phyloP scores from a whole-genome alignment of 2,329 filamentous ascomycete genomes.

The Alternaria sp. region DNA sequence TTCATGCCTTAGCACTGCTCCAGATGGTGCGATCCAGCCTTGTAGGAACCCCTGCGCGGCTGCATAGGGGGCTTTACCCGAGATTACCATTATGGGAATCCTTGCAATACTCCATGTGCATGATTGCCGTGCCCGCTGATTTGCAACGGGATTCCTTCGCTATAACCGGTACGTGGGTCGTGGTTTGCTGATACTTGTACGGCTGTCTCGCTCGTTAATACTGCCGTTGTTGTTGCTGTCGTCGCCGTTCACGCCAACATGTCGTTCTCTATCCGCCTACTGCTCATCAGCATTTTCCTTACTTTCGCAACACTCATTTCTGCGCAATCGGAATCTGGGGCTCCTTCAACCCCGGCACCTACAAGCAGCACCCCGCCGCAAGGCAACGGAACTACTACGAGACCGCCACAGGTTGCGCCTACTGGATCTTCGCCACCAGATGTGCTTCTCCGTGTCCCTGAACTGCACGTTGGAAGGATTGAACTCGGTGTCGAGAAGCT shows the following conservation, averaged over 20 bases:
- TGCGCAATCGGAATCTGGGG: conserved; percentile 30
- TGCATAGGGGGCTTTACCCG: conserved; percentile 42
- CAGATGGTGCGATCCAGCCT: conserved; percentile 25
- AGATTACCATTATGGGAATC: conserved; percentile 39
- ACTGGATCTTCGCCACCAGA: conserved; percentile 55
- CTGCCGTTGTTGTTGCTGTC: conserved; percentile 20
- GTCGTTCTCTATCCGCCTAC: conserved; percentile 43
- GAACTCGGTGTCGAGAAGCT: conserved; percentile 67
- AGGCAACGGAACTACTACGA: conserved; percentile 25
- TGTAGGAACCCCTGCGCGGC: conserved; percentile 26
- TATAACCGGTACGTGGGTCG: conserved; percentile 22
- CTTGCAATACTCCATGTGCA: conserved; percentile 22
- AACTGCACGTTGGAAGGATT: conserved; percentile 64
- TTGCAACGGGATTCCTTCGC: conserved; percentile 19
- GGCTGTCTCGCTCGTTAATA: conserved; percentile 14
- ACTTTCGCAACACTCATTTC: conserved; percentile 32
- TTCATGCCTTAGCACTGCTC: conserved; percentile 20
- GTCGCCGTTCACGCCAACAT: conserved; percentile 24
- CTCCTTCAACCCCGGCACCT: conserved; percentile 33
- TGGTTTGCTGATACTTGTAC: conserved; percentile 20
- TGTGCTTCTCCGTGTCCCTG: conserved; percentile 64
- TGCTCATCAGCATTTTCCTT: conserved; percentile 39
- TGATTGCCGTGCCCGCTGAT: conserved; percentile 18
- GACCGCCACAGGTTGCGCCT: conserved; percentile 33
- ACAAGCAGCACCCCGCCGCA: conserved; percentile 28